These are phyloP conservation scores for Mesembryanthemum crystallinum DNA, from an alignment of 148 eudicot genomes.

Conservation along the genomic window DNA sequence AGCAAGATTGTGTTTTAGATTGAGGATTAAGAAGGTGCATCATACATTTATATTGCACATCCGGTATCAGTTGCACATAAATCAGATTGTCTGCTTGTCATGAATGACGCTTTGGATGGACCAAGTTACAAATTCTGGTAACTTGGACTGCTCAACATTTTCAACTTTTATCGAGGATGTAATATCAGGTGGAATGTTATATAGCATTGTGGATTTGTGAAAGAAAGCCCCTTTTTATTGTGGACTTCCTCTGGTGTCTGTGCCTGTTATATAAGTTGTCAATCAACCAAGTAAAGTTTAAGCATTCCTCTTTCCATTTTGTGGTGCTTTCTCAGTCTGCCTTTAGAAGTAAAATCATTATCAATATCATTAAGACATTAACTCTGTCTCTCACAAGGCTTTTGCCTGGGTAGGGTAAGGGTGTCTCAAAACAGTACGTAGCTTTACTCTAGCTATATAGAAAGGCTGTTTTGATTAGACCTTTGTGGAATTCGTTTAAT, in stretches of 20 bases:
- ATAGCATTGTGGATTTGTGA: background rate
- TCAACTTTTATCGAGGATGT: background rate
- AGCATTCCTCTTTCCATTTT: background rate
- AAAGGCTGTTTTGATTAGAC: too few relatives aligned
- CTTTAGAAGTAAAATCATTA: background rate
- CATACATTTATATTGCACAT: background rate
- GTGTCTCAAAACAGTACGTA: too few relatives aligned
- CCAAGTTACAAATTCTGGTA: too few relatives aligned
- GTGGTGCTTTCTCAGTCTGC: constrained; percentile 1
- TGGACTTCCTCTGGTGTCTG: background rate
- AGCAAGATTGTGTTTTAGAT: background rate
- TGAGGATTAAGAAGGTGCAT: background rate
- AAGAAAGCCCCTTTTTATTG: background rate
- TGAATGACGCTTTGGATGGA: too few relatives aligned
- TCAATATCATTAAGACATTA: too few relatives aligned
- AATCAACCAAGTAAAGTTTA: background rate
- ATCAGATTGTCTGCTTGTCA: too few relatives aligned
- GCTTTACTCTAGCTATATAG: too few relatives aligned
- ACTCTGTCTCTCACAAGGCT: too few relatives aligned
- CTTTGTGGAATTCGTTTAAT: too few relatives aligned
- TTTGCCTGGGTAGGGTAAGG: too few relatives aligned
- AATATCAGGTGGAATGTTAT: background rate
- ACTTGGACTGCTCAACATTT: too few relatives aligned
- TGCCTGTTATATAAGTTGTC: background rate
- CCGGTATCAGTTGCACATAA: background rate